Base-by-base conservation (phyloP, 495 filamentous ascomycete genomes). In the Penicillium lagena region DNA sequence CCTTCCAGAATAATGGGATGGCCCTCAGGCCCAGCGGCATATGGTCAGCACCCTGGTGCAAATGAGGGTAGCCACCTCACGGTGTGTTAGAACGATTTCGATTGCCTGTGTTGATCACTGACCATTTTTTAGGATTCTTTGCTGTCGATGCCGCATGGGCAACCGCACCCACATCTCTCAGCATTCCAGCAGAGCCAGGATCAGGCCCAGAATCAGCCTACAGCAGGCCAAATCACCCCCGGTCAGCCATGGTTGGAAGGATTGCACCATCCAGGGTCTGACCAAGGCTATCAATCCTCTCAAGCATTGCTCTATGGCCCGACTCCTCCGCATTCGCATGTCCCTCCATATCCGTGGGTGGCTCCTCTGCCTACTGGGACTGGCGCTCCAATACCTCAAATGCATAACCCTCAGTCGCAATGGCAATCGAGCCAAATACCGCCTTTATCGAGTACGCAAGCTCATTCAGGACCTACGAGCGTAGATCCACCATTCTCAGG, bases 401-500 rank as follows among this genome's bases (percentile, higher is more conserved):
- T 22, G 22, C 22, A 22, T 22, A 22, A 22, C 4, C 22, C 22
- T 22, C 22, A 22, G 2, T 22, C 22, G 22, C 22, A 22, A 22
- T 22, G 22, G 12, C 35, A 33, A 31, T 43, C 29, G 6, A 3
- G n/a, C 12, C 37, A 38, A 2, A 31, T 29, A 1, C 22, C 22
- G 22, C 2, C 22, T 6, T 22, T 22, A 0, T 22, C 4, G 2
- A 22, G 4, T 4, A 22, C 6, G 22, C 22, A 22, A 22, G 22
- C 22, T 22, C 22, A 22, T 22, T 4, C 22, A 22, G 22, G 22
- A 6, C 22, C 22, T 22, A 22, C 22, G 22, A 22, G 4, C 4
- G 22, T 22, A 0, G 0, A 46, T 35, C 2, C n/a, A 31, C 12
- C 36, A 7, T 42, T 29, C 60, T 74, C 86, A 41, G 83, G 88